Percentiles rank a stretch among this genome's conserved stretches.
phyloP scores from a whole-genome alignment of 2,329 filamentous ascomycete species.

The Talaromyces sp. region DNA sequence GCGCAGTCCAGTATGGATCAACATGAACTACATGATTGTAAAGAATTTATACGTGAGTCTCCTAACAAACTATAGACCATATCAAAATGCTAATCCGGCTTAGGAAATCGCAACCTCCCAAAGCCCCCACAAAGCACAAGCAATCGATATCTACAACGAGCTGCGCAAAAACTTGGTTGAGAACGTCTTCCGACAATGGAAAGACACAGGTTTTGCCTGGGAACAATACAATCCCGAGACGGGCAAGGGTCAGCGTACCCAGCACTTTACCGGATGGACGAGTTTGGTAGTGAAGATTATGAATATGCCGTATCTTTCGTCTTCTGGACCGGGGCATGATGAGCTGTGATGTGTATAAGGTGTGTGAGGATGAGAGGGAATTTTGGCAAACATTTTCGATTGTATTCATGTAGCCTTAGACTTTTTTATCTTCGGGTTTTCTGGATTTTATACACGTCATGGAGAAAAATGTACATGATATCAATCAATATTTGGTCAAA shows the following conservation, averaged over 20 bases:
- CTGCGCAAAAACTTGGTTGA: conserved; percentile 82
- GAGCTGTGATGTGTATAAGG: conserved; percentile 41
- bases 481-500: background rate
- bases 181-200: conserved; percentile 84
- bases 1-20: conserved; percentile 91
- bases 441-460: background rate
- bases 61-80: background rate
- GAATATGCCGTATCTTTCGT: conserved; percentile 73
- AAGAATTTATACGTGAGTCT: conserved; percentile 71
- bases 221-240: conserved; percentile 97
- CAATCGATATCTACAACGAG: conserved; percentile 68
- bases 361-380: background rate
- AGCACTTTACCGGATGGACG: conserved; percentile 99
- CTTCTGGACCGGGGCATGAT: conserved; percentile 38
- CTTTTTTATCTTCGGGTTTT: background rate
- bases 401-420: conserved; percentile 1
- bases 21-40: conserved; percentile 88
- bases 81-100: background rate
- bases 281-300: conserved; percentile 96
- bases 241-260: conserved; percentile 86
- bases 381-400: background rate
- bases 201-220: conserved; percentile 92
- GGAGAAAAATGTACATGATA: background rate
- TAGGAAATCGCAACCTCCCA: conserved; percentile 61
- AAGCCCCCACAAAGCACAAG: conserved; percentile 66